A percentile compares a stretch with the other conserved stretches of the same genome.
phyloP scores from a whole-genome alignment of 179 eudicot genomes.

The Drosera spatulata region DNA sequence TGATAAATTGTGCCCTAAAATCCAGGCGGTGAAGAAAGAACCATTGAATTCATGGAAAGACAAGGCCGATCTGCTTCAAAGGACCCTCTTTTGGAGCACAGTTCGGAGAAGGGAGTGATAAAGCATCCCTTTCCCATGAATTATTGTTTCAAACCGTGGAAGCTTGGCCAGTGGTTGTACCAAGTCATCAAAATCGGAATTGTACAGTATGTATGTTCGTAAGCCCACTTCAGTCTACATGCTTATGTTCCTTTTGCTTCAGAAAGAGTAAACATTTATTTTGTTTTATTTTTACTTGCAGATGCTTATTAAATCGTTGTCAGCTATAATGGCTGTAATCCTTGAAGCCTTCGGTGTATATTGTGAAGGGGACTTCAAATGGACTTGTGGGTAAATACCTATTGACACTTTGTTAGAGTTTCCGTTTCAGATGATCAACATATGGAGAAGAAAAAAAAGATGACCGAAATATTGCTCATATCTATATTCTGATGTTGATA shows the following conservation, averaged over 20 bases:
- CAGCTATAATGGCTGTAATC: constrained; percentile 78
- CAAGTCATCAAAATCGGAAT: constrained; percentile 92
- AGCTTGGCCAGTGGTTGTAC: constrained; percentile 73
- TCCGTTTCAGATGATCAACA: background rate
- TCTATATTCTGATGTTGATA: no score
- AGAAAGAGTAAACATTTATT: background rate
- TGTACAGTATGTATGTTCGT: constrained; percentile 89
- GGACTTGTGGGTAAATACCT: constrained; percentile 72
- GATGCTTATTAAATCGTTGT: constrained; percentile 93
- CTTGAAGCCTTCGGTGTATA: constrained; percentile 81
- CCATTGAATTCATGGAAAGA: constrained; percentile 81
- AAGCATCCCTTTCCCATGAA: constrained; percentile 93
- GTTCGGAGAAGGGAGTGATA: constrained; percentile 62
- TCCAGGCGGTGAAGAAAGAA: constrained; percentile 85
- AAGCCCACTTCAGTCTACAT: constrained; percentile 5
- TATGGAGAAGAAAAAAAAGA: no score
- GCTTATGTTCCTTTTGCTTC: constrained; percentile 2
- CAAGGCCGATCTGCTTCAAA: constrained; percentile 66
- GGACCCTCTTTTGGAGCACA: constrained; percentile 64
- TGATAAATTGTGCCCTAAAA: constrained; percentile 4
- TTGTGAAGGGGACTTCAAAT: constrained; percentile 95
- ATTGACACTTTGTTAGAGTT: background rate
- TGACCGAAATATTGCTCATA: no score
- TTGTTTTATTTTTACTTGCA: constrained; percentile 15
- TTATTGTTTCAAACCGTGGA: constrained; percentile 78